Percentiles rank a stretch among this genome's conserved stretches.
phyloP scores from a whole-genome alignment of 2,329 filamentous ascomycete species.

The Drechslerella dactyloides region DNA sequence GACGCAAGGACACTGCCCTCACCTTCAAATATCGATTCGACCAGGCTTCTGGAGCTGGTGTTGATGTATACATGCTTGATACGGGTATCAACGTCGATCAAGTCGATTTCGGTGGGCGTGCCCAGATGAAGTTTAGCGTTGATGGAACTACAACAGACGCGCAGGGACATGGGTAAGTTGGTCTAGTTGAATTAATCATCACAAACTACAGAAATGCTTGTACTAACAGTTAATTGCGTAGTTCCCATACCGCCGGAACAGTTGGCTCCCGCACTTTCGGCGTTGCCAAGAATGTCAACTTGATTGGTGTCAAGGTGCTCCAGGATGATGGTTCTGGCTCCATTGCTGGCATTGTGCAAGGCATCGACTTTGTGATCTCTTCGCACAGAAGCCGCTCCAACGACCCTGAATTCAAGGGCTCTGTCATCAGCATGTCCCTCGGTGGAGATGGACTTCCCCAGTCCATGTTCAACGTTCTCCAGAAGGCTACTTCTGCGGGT shows the following conservation, averaged over 20 bases:
- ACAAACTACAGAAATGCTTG: too few relatives aligned
- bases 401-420: slow-evolving; percentile 55
- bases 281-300: slow-evolving; percentile 60
- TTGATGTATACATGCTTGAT: slow-evolving; percentile 62
- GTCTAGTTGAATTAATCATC: too few relatives aligned
- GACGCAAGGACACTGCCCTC: slow-evolving; percentile 55
- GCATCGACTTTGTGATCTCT: slow-evolving; percentile 59
- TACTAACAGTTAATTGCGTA: slow-evolving; percentile 16
- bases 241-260: slow-evolving; percentile 54
- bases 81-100: slow-evolving; percentile 58
- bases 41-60: slow-evolving; percentile 57
- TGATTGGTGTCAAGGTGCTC: slow-evolving; percentile 62
- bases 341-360: slow-evolving; percentile 58
- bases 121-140: slow-evolving; percentile 57
- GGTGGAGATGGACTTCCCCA: slow-evolving; percentile 60
- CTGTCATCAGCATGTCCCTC: slow-evolving; percentile 67
- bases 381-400: slow-evolving; percentile 60
- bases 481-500: slow-evolving; percentile 59
- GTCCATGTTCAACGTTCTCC: slow-evolving; percentile 64
- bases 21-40: slow-evolving; percentile 58
- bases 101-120: slow-evolving; percentile 55
- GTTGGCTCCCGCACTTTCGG: slow-evolving; percentile 58
- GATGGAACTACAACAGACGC: slow-evolving; percentile 58
- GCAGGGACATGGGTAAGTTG: slow-evolving; percentile 67
- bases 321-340: slow-evolving; percentile 56